Evolutionary conservation across 192 early-diverging fungal species (phyloP).

Genomic region (Linnemannia hyalina): DNA sequence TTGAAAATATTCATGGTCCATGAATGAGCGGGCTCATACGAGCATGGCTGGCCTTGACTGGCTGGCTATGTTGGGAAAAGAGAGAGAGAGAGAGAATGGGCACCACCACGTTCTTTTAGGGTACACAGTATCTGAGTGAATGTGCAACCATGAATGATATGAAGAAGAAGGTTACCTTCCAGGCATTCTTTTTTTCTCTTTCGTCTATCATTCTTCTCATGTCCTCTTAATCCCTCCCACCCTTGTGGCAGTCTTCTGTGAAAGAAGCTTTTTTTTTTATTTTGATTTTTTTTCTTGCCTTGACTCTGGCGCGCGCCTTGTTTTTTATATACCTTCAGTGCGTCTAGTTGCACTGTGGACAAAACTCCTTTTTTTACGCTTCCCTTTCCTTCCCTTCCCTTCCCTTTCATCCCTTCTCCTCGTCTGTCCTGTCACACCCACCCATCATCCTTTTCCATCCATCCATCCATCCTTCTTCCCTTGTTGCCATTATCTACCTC

Average conservation of each 20-base stretch:
- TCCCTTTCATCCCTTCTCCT: background rate
- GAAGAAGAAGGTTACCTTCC: background rate
- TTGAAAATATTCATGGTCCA: too few relatives aligned
- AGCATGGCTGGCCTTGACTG: too few relatives aligned
- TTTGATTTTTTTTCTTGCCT: background rate
- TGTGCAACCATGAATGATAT: background rate
- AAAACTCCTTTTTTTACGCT: background rate
- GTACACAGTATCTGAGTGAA: background rate
- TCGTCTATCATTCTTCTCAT: background rate
- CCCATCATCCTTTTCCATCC: background rate
- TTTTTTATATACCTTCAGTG: background rate
- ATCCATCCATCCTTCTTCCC: conserved; percentile 2
- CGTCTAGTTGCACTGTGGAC: background rate
- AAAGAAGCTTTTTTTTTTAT: background rate
- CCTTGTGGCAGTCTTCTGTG: background rate
- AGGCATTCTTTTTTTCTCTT: background rate
- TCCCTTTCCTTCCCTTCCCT: background rate
- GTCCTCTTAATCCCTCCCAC: background rate
- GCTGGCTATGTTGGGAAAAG: too few relatives aligned
- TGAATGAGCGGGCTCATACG: too few relatives aligned
- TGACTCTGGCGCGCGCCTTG: background rate
- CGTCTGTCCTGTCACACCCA: background rate
- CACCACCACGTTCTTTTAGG: too few relatives aligned
- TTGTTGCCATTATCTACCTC: background rate
- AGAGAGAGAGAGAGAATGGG: too few relatives aligned